phyloP scores from a whole-genome alignment of 495 filamentous ascomycete species.

The Penicillium macrosclerotiorum region DNA sequence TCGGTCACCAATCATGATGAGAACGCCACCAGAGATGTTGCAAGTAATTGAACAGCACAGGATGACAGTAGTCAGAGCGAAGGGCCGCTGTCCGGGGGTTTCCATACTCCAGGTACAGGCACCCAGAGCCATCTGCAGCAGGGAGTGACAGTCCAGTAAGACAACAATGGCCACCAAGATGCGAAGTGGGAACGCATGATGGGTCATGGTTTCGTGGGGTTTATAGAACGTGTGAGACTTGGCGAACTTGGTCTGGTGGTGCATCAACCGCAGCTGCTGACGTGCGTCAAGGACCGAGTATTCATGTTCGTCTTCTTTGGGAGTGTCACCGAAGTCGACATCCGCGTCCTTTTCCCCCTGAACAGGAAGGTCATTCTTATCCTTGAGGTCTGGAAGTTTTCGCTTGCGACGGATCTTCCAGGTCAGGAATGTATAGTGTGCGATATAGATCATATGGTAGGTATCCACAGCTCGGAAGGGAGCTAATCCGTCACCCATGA shows the following conservation, averaged over 20 bases:
- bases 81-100: slow-evolving; percentile 54
- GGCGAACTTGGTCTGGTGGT: slow-evolving; percentile 73
- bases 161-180: slow-evolving; percentile 69
- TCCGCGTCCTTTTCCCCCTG: slow-evolving; percentile 46
- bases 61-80: slow-evolving; percentile 73
- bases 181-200: slow-evolving; percentile 72
- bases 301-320: slow-evolving; percentile 42
- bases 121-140: slow-evolving; percentile 73
- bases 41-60: slow-evolving; percentile 71
- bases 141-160: slow-evolving; percentile 71
- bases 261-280: slow-evolving; percentile 61
- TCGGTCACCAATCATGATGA: slow-evolving; percentile 71
- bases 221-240: slow-evolving; percentile 83
- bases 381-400: slow-evolving; percentile 59
- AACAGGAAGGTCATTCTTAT: slow-evolving; percentile 69
- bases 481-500: slow-evolving; percentile 74
- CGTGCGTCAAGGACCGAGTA: slow-evolving; percentile 59
- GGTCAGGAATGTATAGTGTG: slow-evolving; percentile 63
- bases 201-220: slow-evolving; percentile 77
- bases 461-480: slow-evolving; percentile 77
- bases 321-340: slow-evolving; percentile 40
- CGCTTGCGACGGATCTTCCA: slow-evolving; percentile 67
- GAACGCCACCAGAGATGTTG: slow-evolving; percentile 67
- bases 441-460: slow-evolving; percentile 76
- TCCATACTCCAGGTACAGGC: slow-evolving; percentile 71